Base-by-base conservation (phyloP, 169 alveolate genomes). In the Eimeria tenella region DNA sequence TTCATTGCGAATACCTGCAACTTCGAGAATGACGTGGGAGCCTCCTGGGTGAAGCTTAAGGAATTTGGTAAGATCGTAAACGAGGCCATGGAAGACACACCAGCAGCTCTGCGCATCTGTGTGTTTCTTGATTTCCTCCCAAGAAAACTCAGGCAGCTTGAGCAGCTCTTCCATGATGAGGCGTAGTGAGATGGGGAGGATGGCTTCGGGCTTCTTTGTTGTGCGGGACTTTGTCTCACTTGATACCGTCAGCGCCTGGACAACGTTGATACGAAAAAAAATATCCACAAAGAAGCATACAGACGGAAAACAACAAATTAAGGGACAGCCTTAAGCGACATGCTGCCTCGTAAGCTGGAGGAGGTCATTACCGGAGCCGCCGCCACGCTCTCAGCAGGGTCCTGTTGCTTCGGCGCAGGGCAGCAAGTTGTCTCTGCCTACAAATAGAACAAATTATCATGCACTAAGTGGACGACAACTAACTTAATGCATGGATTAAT, bases 41-140 rank as follows among this genome's bases (percentile, higher is more conserved):
- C 98, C 98, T 60, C 98, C 98, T 42, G 98, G 98, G 93, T 97
- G 98, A 42, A 68, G 75, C 53, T 90, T 71, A 31, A 96, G 75
- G 89, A 93, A 97, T 60, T 92, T 93, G 5, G 98, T 94, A 8
- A 97, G 94, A 93, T 97, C 97, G 49, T 96, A 97, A 17, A 97
- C 97, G 58, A 95, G 96, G 42, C 95, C 96, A 70, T 96, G 90
- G 62, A 97, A 89, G 21, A 86, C 96, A n/a, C 96, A 94, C 98
- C 98, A 97, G 63, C 97, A 95, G 84, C 96, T 94, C 49, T 83
- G 62, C 52, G 89, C 96, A 6, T 82, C 91, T 71, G 92, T 96
- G 93, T 97, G 98, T 62, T 96, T 71, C 15, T 90, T 89, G 10
- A 97, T 79, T 62, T 94, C 96, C 93, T 89, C 94, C 93, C 83